Conservation (phyloP, 495 filamentous ascomycete genomes). For the Emericellopsis terricola region DNA sequence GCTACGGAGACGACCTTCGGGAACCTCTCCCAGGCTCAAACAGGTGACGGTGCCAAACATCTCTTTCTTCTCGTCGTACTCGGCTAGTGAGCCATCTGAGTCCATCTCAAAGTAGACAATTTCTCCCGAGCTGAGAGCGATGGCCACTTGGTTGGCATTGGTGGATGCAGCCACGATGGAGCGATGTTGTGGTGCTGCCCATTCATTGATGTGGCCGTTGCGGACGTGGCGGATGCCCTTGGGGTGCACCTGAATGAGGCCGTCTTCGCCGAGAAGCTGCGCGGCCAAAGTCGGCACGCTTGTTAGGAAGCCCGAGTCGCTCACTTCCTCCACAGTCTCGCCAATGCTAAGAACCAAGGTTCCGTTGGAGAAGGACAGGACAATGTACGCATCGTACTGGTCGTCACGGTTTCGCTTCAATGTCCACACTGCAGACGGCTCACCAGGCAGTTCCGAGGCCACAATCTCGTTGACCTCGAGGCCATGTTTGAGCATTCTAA, state of each 20-base stretch:
- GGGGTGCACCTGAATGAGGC: slow-evolving; percentile 85
- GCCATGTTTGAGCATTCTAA: slow-evolving; percentile 82
- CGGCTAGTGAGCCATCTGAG: slow-evolving; percentile 70
- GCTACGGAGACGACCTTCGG: slow-evolving; percentile 69
- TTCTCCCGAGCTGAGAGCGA: slow-evolving; percentile 86
- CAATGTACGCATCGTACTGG: slow-evolving; percentile 63
- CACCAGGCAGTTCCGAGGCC: slow-evolving; percentile 70
- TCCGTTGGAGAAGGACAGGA: slow-evolving; percentile 50
- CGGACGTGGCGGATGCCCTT: slow-evolving; percentile 86
- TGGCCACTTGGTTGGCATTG: slow-evolving; percentile 82
- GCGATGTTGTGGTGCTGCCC: slow-evolving; percentile 81
- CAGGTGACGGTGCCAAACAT: slow-evolving; percentile 94
- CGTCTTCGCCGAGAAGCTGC: slow-evolving; percentile 85
- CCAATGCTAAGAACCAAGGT: slow-evolving; percentile 83
- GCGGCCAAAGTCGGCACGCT: slow-evolving; percentile 78
- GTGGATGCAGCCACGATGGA: slow-evolving; percentile 92
- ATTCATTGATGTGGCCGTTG: slow-evolving; percentile 74
- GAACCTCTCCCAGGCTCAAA: slow-evolving; percentile 82
- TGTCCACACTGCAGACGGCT: slow-evolving; percentile 85
- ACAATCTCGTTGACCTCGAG: slow-evolving; percentile 88
- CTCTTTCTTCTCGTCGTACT: slow-evolving; percentile 88
- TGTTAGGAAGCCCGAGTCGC: slow-evolving; percentile 77
- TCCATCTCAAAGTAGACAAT: slow-evolving; percentile 98
- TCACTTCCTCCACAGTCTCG: slow-evolving; percentile 89
- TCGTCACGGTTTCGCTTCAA: slow-evolving; percentile 73